These are phyloP conservation scores for Phytophthora lateralis DNA, from an alignment of 352 stramenopile species.

Conservation along the genomic window DNA sequence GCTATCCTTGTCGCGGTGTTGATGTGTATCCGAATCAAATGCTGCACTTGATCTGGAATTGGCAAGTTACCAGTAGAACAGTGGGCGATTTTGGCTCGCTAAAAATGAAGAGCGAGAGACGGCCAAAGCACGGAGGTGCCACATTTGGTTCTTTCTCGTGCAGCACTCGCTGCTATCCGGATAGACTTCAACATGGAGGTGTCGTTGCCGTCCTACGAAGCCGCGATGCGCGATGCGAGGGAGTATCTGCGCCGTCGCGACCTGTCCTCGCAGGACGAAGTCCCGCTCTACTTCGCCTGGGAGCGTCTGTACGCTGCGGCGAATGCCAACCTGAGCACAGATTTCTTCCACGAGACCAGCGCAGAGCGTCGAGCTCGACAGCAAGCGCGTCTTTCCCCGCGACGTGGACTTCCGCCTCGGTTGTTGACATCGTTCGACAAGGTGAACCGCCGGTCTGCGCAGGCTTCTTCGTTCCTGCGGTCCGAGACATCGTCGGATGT, in stretches of 20 bases:
- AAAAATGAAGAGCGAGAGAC: constrained; percentile 22
- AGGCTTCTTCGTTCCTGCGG: constrained; percentile 43
- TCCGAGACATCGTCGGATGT: constrained; percentile 24
- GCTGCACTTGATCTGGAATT: constrained; percentile 29
- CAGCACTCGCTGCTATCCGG: not conserved
- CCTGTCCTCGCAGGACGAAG: constrained; percentile 51
- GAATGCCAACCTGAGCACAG: constrained; percentile 50
- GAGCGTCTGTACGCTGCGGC: constrained; percentile 50
- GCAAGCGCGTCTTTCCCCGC: constrained; percentile 40
- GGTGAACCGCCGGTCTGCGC: constrained; percentile 31
- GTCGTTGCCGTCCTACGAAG: constrained; percentile 41
- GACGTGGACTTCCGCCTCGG: constrained; percentile 35
- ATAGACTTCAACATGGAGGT: constrained; percentile 26
- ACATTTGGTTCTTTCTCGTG: constrained; percentile 30
- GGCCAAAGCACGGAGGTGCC: constrained; percentile 1
- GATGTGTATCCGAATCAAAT: constrained; percentile 13
- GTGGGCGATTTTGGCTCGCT: constrained; percentile 6
- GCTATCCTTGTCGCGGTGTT: constrained; percentile 8
- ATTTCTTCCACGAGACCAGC: constrained; percentile 46
- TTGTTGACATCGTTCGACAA: constrained; percentile 39
- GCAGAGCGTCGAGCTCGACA: constrained; percentile 37
- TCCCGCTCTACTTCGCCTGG: constrained; percentile 64
- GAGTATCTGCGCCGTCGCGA: constrained; percentile 45
- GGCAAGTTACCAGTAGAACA: constrained; percentile 1
- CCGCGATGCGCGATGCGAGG: constrained; percentile 38